phyloP scores from a whole-genome alignment of 2,329 filamentous ascomycete species.

The Beauveria asiatica region DNA sequence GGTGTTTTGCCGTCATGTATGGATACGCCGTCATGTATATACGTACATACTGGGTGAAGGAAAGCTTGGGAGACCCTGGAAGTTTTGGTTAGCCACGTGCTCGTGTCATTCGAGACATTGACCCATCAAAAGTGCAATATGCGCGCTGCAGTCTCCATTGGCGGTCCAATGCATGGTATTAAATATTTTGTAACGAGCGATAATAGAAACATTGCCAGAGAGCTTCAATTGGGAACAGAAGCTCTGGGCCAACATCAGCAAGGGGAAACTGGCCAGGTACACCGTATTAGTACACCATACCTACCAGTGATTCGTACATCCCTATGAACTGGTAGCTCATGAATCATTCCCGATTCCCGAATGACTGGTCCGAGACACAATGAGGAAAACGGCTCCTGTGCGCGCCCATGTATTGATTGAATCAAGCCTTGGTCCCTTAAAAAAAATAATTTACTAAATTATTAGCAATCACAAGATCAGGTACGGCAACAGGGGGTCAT shows the following conservation, averaged over 20 bases:
- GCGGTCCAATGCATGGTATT: background rate
- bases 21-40: no score
- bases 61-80: background rate
- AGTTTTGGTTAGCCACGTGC: background rate
- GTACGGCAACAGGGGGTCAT: conserved; percentile 6
- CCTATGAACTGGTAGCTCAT: background rate
- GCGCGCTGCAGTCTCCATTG: background rate
- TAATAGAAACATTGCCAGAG: background rate
- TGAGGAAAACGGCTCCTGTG: background rate
- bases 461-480: conserved; percentile 11
- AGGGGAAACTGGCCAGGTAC: background rate
- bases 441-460: conserved; percentile 7
- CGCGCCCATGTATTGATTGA: background rate
- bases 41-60: no score
- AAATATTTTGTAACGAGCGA: background rate
- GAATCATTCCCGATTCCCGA: background rate
- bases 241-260: background rate
- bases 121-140: background rate
- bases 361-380: background rate
- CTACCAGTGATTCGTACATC: no score
- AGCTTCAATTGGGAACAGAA: background rate
- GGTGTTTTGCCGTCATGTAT: no score
- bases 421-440: background rate
- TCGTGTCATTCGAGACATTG: background rate
- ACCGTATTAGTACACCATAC: background rate